Conservation (phyloP, 192 early-diverging fungal genomes). For the Ambispora gerdemannii region DNA sequence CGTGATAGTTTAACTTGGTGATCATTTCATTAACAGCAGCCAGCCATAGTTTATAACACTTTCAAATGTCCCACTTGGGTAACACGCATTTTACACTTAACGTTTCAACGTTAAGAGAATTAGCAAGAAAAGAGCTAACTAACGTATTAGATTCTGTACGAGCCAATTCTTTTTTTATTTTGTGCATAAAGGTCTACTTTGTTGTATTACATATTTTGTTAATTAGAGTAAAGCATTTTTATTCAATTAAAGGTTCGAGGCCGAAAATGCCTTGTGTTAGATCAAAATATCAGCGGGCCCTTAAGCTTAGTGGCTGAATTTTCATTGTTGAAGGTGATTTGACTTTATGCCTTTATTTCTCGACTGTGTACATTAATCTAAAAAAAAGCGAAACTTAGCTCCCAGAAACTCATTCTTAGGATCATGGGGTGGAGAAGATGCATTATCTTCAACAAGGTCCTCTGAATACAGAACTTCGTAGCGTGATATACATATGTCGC, state of each 20-base stretch:
- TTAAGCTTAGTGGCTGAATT: slow-evolving; percentile 88
- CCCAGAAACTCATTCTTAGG: slow-evolving; percentile 43
- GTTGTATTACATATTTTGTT: not conserved
- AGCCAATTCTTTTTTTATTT: not conserved
- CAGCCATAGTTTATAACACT: too few species aligned
- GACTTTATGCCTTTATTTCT: not conserved
- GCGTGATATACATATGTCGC: slow-evolving; percentile 80
- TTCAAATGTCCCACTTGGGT: slow-evolving; percentile 48
- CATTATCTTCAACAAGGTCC: slow-evolving; percentile 71
- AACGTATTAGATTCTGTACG: slow-evolving; percentile 75
- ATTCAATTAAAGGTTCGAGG: slow-evolving; percentile 68
- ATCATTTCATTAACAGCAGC: too few species aligned
- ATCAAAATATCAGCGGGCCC: slow-evolving; percentile 77
- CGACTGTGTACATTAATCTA: not conserved
- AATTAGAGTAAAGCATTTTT: not conserved
- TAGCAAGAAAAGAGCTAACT: slow-evolving; percentile 60
- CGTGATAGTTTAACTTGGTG: too few species aligned
- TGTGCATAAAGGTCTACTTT: not conserved
- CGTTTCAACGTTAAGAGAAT: slow-evolving; percentile 56
- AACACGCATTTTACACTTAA: slow-evolving; percentile 46
- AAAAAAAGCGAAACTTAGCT: not conserved
- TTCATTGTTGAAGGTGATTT: slow-evolving; percentile 74
- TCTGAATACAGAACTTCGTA: slow-evolving; percentile 67
- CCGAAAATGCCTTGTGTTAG: slow-evolving; percentile 86
- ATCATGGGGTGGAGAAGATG: slow-evolving; percentile 95